Conservation (phyloP, 192 early-diverging fungal genomes). For the Linnemannia exigua region DNA sequence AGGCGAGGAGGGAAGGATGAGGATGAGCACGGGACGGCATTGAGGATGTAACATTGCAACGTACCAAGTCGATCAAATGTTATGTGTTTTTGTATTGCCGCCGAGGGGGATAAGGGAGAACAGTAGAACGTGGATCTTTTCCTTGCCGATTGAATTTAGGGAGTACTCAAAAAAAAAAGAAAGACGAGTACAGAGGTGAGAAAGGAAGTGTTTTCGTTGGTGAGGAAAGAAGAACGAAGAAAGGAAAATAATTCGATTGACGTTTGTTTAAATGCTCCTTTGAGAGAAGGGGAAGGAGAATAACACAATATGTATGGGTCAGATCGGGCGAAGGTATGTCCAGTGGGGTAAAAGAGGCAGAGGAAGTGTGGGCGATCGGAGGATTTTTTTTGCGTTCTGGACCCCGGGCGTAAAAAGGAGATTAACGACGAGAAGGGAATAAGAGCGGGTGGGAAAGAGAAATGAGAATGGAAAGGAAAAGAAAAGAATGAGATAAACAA, state of each 20-base stretch:
- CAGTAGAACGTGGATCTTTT: not conserved
- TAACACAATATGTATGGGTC: no score
- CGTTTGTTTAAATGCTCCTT: not conserved
- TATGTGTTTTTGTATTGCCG: not conserved
- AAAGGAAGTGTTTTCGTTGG: not conserved
- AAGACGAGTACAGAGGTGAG: not conserved
- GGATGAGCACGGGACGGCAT: not conserved
- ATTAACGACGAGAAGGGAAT: not conserved
- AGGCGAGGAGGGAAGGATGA: not conserved
- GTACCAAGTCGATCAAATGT: slow-evolving; percentile 3
- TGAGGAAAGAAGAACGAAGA: not conserved
- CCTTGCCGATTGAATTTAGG: not conserved
- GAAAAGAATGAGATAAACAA: not conserved
- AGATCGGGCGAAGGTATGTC: slow-evolving; percentile 7
- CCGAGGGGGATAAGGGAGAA: not conserved
- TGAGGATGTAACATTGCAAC: not conserved
- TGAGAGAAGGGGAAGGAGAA: not conserved
- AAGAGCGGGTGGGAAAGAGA: not conserved
- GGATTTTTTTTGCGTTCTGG: slow-evolving; percentile 7
- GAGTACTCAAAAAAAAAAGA: not conserved
- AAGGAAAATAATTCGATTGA: not conserved
- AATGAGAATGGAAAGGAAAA: not conserved
- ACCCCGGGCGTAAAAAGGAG: not conserved
- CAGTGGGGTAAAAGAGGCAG: not conserved
- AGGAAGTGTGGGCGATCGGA: not conserved